Percentiles rank a stretch among this genome's conserved stretches.
Conservation (phyloP, 2,329 filamentous ascomycete genomes). For the Talaromyces sp. region DNA sequence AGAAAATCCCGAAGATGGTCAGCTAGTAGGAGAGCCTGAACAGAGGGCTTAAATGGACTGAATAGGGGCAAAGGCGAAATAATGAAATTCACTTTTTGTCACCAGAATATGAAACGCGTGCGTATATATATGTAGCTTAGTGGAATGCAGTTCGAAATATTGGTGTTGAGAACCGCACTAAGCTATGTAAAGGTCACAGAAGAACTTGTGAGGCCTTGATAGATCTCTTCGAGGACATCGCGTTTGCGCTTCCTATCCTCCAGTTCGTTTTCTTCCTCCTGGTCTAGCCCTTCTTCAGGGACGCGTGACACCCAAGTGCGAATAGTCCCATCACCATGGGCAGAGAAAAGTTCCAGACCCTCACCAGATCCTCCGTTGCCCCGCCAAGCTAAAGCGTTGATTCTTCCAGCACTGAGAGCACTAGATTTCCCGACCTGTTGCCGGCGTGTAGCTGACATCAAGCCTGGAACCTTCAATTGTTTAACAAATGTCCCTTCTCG, state of each 20-base stretch:
- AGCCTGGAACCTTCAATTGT: conserved; percentile 62
- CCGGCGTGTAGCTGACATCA: conserved; percentile 36
- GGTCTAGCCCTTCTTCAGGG: conserved; percentile 42
- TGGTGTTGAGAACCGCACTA: neutral
- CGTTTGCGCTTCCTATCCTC: conserved; percentile 62
- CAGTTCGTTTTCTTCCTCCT: conserved; percentile 48
- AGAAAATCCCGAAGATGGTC: conserved; percentile 31
- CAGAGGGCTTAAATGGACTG: conserved; percentile 5
- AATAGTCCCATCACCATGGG: conserved; percentile 79
- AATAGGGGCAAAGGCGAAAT: neutral
- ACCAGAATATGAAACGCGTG: neutral
- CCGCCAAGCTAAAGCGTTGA: conserved; percentile 73
- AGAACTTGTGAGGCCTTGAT: conserved; percentile 67
- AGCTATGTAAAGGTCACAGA: conserved; percentile 58
- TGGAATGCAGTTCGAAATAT: neutral
- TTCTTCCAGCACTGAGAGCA: conserved; percentile 55
- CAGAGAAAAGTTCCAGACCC: conserved; percentile 71
- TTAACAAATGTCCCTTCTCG: conserved; percentile 71
- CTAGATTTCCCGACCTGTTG: conserved; percentile 36
- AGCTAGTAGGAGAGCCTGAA: conserved; percentile 21
- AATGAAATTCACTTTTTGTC: neutral
- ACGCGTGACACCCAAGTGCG: conserved; percentile 68
- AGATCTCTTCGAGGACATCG: conserved; percentile 74
- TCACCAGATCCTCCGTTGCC: conserved; percentile 55
- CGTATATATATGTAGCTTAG: neutral